Base-by-base conservation (phyloP, 176 grass and related monocot genomes). In the Oropetium thomaeum region DNA sequence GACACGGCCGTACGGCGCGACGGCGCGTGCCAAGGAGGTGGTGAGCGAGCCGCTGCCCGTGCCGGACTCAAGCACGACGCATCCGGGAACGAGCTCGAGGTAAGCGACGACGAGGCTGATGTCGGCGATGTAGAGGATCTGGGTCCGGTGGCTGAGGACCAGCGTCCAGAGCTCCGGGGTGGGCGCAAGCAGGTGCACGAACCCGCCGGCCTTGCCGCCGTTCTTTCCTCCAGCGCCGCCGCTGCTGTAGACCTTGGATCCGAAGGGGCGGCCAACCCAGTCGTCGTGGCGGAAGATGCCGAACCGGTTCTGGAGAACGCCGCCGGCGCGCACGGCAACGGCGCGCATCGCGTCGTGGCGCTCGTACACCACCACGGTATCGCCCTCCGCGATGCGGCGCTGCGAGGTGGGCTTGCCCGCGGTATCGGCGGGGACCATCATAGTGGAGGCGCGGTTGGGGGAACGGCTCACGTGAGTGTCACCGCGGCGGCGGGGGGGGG, bases 151-250 rank as follows among this genome's bases (percentile, higher is more conserved):
- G 74, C 96, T 98, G 47, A 98, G 84, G 6, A 94, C 96, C 0
- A 98, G 86, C 8, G 96, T 94, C 96, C 89, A 98, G 34, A 98
- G 87, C 82, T 92, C 84, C 16, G 96, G 96, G 9, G 91, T 94
- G 1, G 89, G 96, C 23, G 84, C 89, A 3, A 94, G 79, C 37
- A 98, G 87, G 73, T 90, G 82, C 20, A 98, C 89, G 62, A 92
- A 98, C 30, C 91, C 83, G 19, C 79, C 69, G 10, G 73, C 79
- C 72, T 65, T 81, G 22, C 45, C 45, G 7, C 19, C 45, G 4
- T 54, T 63, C 11, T 11, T 13, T 1, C 45, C 61, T 11, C 65
- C 27, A 6, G 48, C 49, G 1, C 54, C 64, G 3, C 54, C 77
- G 3, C 32, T 40, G 58, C 88, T 81, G 30, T 88, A 69, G 7